phyloP scores from a whole-genome alignment of 2,329 filamentous ascomycete species.

The Pseudocercospora fuligena region DNA sequence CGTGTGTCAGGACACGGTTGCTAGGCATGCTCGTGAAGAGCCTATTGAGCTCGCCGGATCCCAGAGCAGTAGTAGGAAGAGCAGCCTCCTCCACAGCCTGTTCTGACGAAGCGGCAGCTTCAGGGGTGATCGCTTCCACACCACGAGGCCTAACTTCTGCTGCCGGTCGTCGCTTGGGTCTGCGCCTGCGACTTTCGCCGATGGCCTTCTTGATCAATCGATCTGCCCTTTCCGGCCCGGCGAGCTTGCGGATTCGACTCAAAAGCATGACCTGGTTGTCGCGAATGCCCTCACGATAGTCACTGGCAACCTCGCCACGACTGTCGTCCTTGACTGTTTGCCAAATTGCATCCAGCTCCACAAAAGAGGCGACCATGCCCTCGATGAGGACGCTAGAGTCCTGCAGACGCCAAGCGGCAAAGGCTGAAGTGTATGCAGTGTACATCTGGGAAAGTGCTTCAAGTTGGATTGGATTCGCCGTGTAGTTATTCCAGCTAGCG shows the following conservation, averaged over 20 bases:
- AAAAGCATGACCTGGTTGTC: conserved; percentile 81
- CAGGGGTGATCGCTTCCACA: conserved; percentile 39
- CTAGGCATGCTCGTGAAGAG: conserved; percentile 68
- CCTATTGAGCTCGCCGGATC: conserved; percentile 53
- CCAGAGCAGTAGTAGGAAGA: conserved; percentile 25
- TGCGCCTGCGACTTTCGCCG: conserved; percentile 69
- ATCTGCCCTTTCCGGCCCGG: conserved; percentile 72
- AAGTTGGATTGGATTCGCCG: conserved; percentile 65
- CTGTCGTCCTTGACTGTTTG: conserved; percentile 81
- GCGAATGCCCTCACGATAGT: conserved; percentile 80
- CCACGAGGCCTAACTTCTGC: conserved; percentile 74
- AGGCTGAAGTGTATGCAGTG: conserved; percentile 75
- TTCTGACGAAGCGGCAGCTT: conserved; percentile 26
- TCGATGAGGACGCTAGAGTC: conserved; percentile 79
- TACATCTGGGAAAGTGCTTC: conserved; percentile 71
- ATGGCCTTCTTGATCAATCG: conserved; percentile 76
- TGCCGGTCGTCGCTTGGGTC: conserved; percentile 66
- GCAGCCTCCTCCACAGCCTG: conserved; percentile 28
- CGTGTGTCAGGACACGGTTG: conserved; percentile 77
- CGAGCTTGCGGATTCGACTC: conserved; percentile 77
- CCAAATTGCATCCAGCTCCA: conserved; percentile 82
- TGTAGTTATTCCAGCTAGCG: conserved; percentile 69
- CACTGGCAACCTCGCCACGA: conserved; percentile 71
- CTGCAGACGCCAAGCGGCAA: conserved; percentile 82
- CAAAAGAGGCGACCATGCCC: conserved; percentile 85